Base-by-base conservation (phyloP, 768 basidiomycete species). In the Mycena indigotica region DNA sequence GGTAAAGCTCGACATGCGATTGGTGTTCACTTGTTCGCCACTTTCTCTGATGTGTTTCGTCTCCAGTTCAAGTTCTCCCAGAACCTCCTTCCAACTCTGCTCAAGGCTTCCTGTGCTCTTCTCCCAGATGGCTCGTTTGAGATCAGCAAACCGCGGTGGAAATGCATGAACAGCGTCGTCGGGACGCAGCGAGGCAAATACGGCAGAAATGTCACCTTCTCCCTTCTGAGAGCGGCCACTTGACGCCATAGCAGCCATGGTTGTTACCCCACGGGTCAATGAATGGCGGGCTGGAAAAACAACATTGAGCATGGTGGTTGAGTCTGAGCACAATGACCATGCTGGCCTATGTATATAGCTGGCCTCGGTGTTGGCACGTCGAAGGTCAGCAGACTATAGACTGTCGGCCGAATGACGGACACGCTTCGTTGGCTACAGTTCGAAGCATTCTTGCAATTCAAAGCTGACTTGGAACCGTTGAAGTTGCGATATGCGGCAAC, bases 51-150 rank as follows among this genome's bases (percentile, higher is more conserved):
- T 81, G 60, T 83, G 78, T 30, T 77, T 73, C 0, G 81, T 76
- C 2, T 73, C 77, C 4, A 51, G 58, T 57, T 80, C 74, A 10
- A 89, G 73, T 48, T 80, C 83, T 0, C 60, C 59, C 5, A 88
- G 65, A 0, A 90, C 78, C 29, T 81, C 74, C 40, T 72, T 74
- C 87, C 88, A 89, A 44, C 78, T 77, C 58, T 80, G 69, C 5
- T 72, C 59, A 10, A 89, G 67, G 2, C 57, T 62, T 5, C 41
- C 41, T 5, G 15, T 21, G 41, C 8, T 19, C 10, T 84, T 81
- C 8, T 60, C 70, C 70, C 80, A 81, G 0, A 90, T 57, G 25
- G 70, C 67, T 57, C 77, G 78, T 73, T 93, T 92, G 24, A 92
- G 69, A 5, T 79, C 77, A 0, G 77, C 63, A 58, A 89, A 91